phyloP scores from a whole-genome alignment of 2,329 filamentous ascomycete species.

The Nannizziopsis barbatae region DNA sequence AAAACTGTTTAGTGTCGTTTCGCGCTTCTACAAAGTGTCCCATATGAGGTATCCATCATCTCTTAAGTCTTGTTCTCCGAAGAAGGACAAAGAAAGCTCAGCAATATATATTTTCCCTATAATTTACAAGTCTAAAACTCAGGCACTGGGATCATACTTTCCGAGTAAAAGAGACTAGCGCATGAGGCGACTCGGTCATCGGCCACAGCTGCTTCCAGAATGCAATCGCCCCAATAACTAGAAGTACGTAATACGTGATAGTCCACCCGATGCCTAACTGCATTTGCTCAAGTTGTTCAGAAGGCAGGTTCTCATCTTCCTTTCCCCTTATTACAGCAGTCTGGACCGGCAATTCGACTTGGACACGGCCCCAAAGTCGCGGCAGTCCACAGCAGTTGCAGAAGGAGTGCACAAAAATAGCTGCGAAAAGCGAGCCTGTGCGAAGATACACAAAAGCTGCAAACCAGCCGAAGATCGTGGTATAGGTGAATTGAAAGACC shows the following conservation, averaged over 20 bases:
- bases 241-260: conserved; percentile 63
- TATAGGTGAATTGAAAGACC: conserved; percentile 77
- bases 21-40: too few relatives aligned
- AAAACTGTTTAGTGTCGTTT: too few relatives aligned
- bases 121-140: not conserved
- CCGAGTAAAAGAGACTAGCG: conserved; percentile 26
- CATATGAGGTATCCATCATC: too few relatives aligned
- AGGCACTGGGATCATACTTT: not conserved
- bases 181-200: conserved; percentile 49
- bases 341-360: conserved; percentile 37
- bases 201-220: conserved; percentile 64
- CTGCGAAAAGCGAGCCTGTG: conserved; percentile 67
- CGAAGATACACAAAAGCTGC: conserved; percentile 80
- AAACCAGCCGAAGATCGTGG: conserved; percentile 85
- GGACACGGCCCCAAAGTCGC: conserved; percentile 68
- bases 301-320: conserved; percentile 24
- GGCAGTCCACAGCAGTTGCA: conserved; percentile 91
- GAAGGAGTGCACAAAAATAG: conserved; percentile 68
- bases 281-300: conserved; percentile 20
- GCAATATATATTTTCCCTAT: too few relatives aligned
- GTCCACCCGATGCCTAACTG: conserved; percentile 52
- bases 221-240: conserved; percentile 57
- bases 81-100: too few relatives aligned
- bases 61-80: too few relatives aligned
- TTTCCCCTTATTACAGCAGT: conserved; percentile 30